Evolutionary conservation across 176 grass and related monocot species (phyloP), one percentile per base, ranked within the genome.

Genomic region (Poa pratensis): DNA sequence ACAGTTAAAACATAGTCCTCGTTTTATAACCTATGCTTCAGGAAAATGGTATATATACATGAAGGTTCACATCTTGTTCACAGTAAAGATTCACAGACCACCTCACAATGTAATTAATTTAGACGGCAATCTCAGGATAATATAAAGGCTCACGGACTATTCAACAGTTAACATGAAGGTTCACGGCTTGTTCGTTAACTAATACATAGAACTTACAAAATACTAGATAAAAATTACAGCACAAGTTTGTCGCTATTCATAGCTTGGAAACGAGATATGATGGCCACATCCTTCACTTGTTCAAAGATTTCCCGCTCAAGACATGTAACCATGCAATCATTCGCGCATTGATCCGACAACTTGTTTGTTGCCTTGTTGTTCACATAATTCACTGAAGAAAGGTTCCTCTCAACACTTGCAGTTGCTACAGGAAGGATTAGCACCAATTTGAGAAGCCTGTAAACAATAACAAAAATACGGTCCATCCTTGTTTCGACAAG

Each of bases 221-320:
- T 49, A 73, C n/a, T 50, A 73, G 42, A 73, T 49, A 49, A 49
- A n/a, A 49, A 50, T 50, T 46, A 50, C 43, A 73, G 24, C 22
- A 16, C 39, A 14, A 9, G 7, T 20, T 69, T 6, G 67, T 9
- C 3, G 35, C 22, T 50, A 73, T 50, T 73, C 70, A 73, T 24
- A 73, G 43, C 23, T 73, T 24, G 43, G 43, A 73, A 73, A 48
- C 70, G 22, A 73, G 70, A 73, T 73, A 73, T 73, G 70, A 73
- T 73, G 43, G 43, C 71, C 15, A 51, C 71, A 17, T 74, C 71
- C 71, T 51, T 74, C 45, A 74, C 71, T 26, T 50, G 14, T 24
- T 0, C 45, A 30, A 74, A 74, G 71, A 48, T 51, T 51, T 74
- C 71, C 1, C 71, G 43, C 7, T 74, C 71, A 28, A 74, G 45